These are phyloP conservation scores for Venturia asperata DNA, from an alignment of 2,329 filamentous ascomycete genomes.

Conservation along the genomic window DNA sequence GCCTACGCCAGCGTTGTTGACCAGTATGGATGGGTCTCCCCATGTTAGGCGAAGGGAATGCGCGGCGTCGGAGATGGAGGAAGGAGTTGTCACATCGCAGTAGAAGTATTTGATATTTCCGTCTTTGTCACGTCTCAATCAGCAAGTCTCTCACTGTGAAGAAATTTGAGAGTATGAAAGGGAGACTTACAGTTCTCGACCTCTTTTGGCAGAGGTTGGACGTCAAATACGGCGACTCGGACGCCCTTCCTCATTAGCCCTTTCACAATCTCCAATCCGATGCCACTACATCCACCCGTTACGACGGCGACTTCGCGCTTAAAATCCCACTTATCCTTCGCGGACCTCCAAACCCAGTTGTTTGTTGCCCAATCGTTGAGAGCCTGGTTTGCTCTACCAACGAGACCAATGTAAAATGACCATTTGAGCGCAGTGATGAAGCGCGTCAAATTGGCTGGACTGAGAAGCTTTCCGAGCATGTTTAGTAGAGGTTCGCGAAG, in stretches of 20 bases:
- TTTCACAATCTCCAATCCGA: constrained; percentile 33
- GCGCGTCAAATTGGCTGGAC: constrained; percentile 24
- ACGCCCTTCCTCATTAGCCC: constrained; percentile 32
- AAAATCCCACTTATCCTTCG: constrained; percentile 33
- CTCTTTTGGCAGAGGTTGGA: constrained; percentile 30
- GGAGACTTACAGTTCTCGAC: constrained; percentile 24
- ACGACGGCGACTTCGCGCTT: constrained; percentile 32
- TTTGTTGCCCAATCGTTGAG: constrained; percentile 29
- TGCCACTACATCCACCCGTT: constrained; percentile 33
- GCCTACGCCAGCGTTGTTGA: constrained; percentile 48
- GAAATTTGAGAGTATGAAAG: background rate
- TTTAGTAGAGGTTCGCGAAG: constrained; percentile 26
- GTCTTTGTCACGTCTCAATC: constrained; percentile 6
- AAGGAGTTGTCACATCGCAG: constrained; percentile 44
- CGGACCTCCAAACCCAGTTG: constrained; percentile 32
- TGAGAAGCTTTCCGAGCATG: constrained; percentile 21
- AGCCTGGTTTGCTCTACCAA: constrained; percentile 24
- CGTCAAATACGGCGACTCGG: constrained; percentile 36
- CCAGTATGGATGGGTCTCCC: constrained; percentile 41
- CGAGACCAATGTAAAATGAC: constrained; percentile 29
- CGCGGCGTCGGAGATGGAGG: constrained; percentile 39
- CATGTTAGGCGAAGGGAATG: constrained; percentile 34
- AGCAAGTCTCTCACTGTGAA: background rate
- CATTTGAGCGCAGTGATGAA: constrained; percentile 12
- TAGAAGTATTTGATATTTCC: constrained; percentile 32